phyloP scores from a whole-genome alignment of 148 eudicot genomes.

The Camellia sinensis region DNA sequence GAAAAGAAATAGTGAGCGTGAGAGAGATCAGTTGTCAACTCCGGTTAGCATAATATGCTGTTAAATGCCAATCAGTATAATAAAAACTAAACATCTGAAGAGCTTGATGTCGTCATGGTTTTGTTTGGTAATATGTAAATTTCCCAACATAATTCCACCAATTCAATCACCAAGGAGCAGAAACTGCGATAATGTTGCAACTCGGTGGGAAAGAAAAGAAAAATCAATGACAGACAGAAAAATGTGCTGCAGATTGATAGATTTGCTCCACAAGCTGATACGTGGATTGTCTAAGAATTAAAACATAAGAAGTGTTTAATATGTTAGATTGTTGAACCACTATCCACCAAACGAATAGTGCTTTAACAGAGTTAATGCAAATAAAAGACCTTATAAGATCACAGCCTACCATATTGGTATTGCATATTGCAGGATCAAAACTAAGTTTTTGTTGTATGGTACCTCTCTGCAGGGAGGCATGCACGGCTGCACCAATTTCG shows the following conservation, averaged over 20 bases:
- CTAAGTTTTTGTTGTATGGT: neutral
- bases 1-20: neutral
- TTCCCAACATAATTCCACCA: neutral
- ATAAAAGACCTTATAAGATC: neutral
- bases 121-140: neutral
- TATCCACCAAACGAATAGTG: neutral
- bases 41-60: neutral
- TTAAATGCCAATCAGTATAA: neutral
- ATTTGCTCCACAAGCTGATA: neutral
- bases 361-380: neutral
- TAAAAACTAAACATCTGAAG: neutral
- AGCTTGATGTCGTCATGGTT: neutral
- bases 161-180: neutral
- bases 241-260: neutral
- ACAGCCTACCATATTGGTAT: neutral
- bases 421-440: neutral
- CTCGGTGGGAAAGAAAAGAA: neutral
- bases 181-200: neutral
- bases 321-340: neutral
- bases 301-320: neutral
- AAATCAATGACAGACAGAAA: neutral
- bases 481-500: conserved; percentile 39
- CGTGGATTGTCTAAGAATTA: neutral
- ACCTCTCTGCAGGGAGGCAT: conserved; percentile 61
- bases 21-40: neutral